These are phyloP conservation scores for Megacollybia platyphylla DNA, from an alignment of 1,284 basidiomycete species.

Conservation along the genomic window DNA sequence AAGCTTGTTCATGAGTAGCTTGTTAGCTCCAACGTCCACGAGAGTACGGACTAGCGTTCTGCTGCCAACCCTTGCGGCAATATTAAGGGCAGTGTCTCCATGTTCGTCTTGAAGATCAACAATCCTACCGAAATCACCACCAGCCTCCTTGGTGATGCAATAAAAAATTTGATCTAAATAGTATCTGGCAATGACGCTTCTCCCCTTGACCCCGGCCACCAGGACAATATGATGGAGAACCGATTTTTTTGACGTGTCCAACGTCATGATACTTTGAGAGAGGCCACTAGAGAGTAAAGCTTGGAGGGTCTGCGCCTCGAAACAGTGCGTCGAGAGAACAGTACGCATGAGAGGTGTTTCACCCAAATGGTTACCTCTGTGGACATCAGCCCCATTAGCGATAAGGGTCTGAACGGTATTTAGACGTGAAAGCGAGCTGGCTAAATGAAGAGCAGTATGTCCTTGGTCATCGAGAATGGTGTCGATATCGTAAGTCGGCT, in stretches of 20 bases:
- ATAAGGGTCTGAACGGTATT: slow-evolving; percentile 59
- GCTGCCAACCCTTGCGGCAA: slow-evolving; percentile 91
- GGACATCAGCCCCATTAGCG: slow-evolving; percentile 68
- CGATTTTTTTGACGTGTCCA: slow-evolving; percentile 83
- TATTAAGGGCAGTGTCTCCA: slow-evolving; percentile 93
- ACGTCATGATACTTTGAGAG: slow-evolving; percentile 69
- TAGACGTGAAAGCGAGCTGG: slow-evolving; percentile 74
- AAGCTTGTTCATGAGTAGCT: slow-evolving; percentile 85
- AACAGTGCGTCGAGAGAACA: slow-evolving; percentile 82
- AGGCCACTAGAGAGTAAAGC: slow-evolving; percentile 48
- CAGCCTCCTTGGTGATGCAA: slow-evolving; percentile 65
- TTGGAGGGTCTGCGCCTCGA: slow-evolving; percentile 70
- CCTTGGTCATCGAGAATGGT: slow-evolving; percentile 86
- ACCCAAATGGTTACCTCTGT: slow-evolving; percentile 86
- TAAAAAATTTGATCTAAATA: slow-evolving; percentile 88
- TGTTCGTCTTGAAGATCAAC: slow-evolving; percentile 93
- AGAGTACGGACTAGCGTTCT: slow-evolving; percentile 78
- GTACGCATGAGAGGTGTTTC: slow-evolving; percentile 93
- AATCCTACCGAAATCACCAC: slow-evolving; percentile 65
- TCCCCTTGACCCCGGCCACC: slow-evolving; percentile 83
- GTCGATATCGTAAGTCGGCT: slow-evolving; percentile 50
- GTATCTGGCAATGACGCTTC: slow-evolving; percentile 76
- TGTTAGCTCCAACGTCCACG: slow-evolving; percentile 89
- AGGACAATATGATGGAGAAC: slow-evolving; percentile 93
- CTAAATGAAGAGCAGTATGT: slow-evolving; percentile 91